Percentiles rank a stretch among this genome's conserved stretches.
Evolutionary conservation across 1,139 yeast genomes (phyloP).

Genomic region (Geotrichum carabidarum): DNA sequence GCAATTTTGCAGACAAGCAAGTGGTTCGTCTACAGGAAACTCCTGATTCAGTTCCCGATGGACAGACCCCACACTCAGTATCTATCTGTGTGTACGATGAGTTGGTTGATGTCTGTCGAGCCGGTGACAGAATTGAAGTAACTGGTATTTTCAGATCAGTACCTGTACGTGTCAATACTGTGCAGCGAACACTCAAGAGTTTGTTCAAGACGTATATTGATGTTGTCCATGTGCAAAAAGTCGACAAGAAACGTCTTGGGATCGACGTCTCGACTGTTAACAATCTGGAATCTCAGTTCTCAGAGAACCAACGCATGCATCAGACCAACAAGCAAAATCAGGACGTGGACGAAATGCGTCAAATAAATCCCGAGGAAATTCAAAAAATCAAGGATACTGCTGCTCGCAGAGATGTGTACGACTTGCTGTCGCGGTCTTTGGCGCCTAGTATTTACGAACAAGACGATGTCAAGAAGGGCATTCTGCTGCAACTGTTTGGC

Average conservation of each 20-base stretch:
- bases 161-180: conserved; percentile 82
- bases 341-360: conserved; percentile 72
- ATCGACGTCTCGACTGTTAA: conserved; percentile 61
- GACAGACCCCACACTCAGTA: conserved; percentile 96
- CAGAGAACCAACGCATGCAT: conserved; percentile 39
- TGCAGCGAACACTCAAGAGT: conserved; percentile 77
- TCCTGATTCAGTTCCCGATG: conserved; percentile 97
- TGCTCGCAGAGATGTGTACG: conserved; percentile 73
- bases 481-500: conserved; percentile 84
- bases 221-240: conserved; percentile 85
- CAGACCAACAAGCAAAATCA: conserved; percentile 31
- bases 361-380: conserved; percentile 63
- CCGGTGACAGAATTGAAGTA: conserved; percentile 94
- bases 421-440: conserved; percentile 79
- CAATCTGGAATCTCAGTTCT: conserved; percentile 28
- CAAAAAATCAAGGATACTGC: conserved; percentile 57
- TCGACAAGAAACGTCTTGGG: conserved; percentile 76
- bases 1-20: conserved; percentile 91
- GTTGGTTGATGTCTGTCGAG: conserved; percentile 86
- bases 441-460: conserved; percentile 95
- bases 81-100: conserved; percentile 94
- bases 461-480: conserved; percentile 95
- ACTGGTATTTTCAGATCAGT: conserved; percentile 92
- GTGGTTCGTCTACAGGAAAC: conserved; percentile 92
- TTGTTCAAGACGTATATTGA: conserved; percentile 90